Conservation (phyloP, 2,329 filamentous ascomycete species). For the Ceratocystiopsis minuta region DNA sequence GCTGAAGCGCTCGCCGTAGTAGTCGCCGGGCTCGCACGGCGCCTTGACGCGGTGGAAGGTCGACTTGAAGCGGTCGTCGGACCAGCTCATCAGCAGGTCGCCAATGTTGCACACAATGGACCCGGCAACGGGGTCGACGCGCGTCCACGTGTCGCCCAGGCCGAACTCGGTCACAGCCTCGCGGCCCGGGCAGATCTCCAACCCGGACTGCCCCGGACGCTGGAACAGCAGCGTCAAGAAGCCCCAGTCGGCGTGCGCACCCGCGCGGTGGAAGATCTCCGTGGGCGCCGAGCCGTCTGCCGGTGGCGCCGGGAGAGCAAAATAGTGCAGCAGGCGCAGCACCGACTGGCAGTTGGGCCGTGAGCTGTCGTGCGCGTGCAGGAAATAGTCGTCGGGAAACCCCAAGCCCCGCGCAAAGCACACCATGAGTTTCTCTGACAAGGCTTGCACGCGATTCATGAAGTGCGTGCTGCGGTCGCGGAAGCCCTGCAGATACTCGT, state of each 20-base stretch:
- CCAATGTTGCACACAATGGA: slow-evolving; percentile 49
- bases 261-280: slow-evolving; percentile 37
- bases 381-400: slow-evolving; percentile 32
- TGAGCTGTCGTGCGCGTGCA: slow-evolving; percentile 31
- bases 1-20: slow-evolving; percentile 42
- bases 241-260: slow-evolving; percentile 43
- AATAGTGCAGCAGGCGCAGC: slow-evolving; percentile 15
- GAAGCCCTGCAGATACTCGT: slow-evolving; percentile 29
- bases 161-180: slow-evolving; percentile 42
- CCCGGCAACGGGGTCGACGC: slow-evolving; percentile 33
- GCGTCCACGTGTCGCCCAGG: slow-evolving; percentile 43
- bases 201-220: slow-evolving; percentile 36
- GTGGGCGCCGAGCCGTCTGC: slow-evolving; percentile 19
- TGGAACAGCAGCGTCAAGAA: slow-evolving; percentile 47
- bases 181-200: slow-evolving; percentile 47
- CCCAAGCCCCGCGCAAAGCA: slow-evolving; percentile 40
- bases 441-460: slow-evolving; percentile 33
- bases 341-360: slow-evolving; percentile 35
- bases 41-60: slow-evolving; percentile 48
- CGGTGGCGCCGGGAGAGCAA: slow-evolving; percentile 5
- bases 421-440: slow-evolving; percentile 38
- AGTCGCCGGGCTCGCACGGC: slow-evolving; percentile 31
- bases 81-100: slow-evolving; percentile 49
- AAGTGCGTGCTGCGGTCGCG: slow-evolving; percentile 25
- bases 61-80: slow-evolving; percentile 48